These are phyloP conservation scores for Fulvia fulva DNA, from an alignment of 2,329 filamentous ascomycete species.

Conservation along the genomic window DNA sequence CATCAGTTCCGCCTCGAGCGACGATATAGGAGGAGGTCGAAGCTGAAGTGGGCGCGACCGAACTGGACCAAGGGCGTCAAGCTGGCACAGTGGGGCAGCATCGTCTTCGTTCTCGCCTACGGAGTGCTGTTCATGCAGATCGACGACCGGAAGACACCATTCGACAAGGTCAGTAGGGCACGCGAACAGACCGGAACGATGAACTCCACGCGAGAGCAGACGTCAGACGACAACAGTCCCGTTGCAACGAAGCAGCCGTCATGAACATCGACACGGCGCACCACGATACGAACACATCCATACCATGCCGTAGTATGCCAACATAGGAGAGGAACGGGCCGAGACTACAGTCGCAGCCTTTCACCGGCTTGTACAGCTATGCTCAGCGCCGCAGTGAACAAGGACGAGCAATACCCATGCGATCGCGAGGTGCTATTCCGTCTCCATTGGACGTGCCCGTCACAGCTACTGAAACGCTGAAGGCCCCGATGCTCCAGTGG, in stretches of 20 bases:
- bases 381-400: no score
- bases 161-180: constrained; percentile 45
- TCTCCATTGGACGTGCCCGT: no score
- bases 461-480: no score
- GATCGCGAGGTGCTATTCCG: no score
- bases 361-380: background rate
- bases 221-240: constrained; percentile 14
- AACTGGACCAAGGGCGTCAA: constrained; percentile 62
- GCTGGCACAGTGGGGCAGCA: constrained; percentile 59
- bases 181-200: constrained; percentile 9
- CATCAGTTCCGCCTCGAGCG: constrained; percentile 76
- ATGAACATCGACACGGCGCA: background rate
- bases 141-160: constrained; percentile 42
- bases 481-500: no score
- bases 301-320: background rate
- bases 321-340: background rate
- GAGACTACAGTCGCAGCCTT: background rate
- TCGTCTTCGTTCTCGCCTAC: constrained; percentile 54
- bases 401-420: no score
- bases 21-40: constrained; percentile 68
- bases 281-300: background rate
- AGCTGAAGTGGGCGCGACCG: constrained; percentile 59
- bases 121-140: constrained; percentile 59
- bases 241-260: constrained; percentile 10
- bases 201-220: background rate